Base-by-base conservation (phyloP, 371 early-diverging fungal species). In the Parasitella parasitica region DNA sequence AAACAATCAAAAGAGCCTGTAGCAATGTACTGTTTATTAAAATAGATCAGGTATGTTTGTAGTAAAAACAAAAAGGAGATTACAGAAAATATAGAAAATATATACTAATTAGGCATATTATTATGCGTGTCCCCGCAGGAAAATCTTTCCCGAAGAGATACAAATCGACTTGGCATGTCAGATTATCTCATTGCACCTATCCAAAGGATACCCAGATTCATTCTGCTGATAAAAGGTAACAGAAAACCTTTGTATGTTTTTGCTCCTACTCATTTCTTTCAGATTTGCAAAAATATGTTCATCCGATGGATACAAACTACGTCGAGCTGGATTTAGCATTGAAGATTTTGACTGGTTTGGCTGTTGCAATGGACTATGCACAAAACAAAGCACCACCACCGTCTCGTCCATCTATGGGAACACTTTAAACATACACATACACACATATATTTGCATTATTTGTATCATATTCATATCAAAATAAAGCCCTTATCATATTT, bases 131-230 rank as follows among this genome's bases (percentile, higher is more conserved):
- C n/a, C n/a, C 24, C 34, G 46, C 60, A 80, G 77, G 72, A 80
- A 67, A 73, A 64, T 6, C 50, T 77, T 11, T 52, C 71, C 2
- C 69, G 67, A 41, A 64, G 63, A 55, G 80, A 80, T 41, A 75
- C 73, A 6, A 76, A 80, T 46, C 63, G 80, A 2, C 57, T 80
- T 60, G 80, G 80, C 0, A 71, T 77, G 59, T 61, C 75, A 0
- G 80, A 80, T 72, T 80, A 75, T 34, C 59, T 80, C 6, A 80
- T 80, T 60, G 73, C 75, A 15, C 80, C 80, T 1, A 73, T 80
- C 13, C 80, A 80, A 48, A 63, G 80, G 24, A 72, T 75, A 32
- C 75, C 80, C 13, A 73, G 80, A 20, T 80, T 77, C 38, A 75
- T 77, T 57, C 57, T 80, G 34, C 37, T 80, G 35, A 60, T 80